These are phyloP conservation scores for Dactylis glomerata DNA, from an alignment of 176 grass and related monocot species.

Conservation along the genomic window DNA sequence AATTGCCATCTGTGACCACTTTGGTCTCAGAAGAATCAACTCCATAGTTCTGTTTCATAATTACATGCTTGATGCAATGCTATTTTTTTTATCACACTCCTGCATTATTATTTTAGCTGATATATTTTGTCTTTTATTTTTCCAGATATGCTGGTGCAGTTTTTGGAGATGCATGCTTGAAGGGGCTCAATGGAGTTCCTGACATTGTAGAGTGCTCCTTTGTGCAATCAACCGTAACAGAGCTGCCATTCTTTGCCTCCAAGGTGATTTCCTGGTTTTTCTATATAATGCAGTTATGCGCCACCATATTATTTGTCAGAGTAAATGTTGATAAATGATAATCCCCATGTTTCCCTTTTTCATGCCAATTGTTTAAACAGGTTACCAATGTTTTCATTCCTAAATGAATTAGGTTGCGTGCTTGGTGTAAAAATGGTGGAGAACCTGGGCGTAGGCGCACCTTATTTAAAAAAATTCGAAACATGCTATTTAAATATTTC, in stretches of 20 bases:
- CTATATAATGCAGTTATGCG: neutral
- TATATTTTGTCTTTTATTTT: neutral
- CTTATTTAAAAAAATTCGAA: too few relatives aligned
- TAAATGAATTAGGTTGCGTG: neutral
- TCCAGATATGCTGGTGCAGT: constrained; percentile 89
- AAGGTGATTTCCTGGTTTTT: constrained; percentile 45
- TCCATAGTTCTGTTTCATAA: too few relatives aligned
- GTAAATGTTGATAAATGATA: neutral
- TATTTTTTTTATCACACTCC: too few relatives aligned
- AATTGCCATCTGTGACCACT: neutral
- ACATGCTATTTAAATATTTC: too few relatives aligned
- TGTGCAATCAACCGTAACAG: constrained; percentile 88
- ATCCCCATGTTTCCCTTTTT: neutral
- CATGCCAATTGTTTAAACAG: neutral
- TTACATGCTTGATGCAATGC: too few relatives aligned
- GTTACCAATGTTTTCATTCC: neutral
- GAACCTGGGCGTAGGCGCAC: too few relatives aligned
- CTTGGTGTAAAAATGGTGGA: too few relatives aligned
- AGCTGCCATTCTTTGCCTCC: constrained; percentile 96
- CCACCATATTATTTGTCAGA: neutral
- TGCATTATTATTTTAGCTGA: constrained; percentile 5
- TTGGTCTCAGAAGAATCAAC: neutral
- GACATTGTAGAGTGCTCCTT: constrained; percentile 87
- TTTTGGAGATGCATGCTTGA: constrained; percentile 99
- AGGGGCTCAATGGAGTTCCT: constrained; percentile 87